These are phyloP conservation scores for Diplodia intermedia DNA, from an alignment of 2,329 filamentous ascomycete species.

Conservation along the genomic window DNA sequence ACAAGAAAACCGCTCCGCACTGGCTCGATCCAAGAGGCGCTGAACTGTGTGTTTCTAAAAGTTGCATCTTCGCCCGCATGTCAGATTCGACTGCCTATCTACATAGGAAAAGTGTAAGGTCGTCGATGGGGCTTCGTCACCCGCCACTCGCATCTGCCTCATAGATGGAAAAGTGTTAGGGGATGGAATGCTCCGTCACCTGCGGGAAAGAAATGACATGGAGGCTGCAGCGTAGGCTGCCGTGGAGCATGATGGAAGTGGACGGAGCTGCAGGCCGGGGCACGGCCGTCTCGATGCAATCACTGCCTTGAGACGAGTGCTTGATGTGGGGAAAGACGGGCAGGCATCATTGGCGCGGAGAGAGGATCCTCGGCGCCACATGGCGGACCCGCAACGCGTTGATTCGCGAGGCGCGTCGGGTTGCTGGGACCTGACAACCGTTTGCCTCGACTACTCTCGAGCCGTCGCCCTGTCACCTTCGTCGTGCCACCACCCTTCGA, in stretches of 20 bases:
- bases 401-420: slow-evolving; percentile 22
- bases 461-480: slow-evolving; percentile 21
- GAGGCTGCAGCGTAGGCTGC: not conserved
- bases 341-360: slow-evolving; percentile 24
- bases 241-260: not conserved
- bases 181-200: too few relatives aligned
- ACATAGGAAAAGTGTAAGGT: too few relatives aligned
- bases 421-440: slow-evolving; percentile 29
- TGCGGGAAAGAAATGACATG: not conserved
- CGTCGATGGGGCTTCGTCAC: too few relatives aligned
- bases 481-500: slow-evolving; percentile 15
- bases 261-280: not conserved
- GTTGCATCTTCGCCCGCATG: too few relatives aligned
- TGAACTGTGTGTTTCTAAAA: too few relatives aligned
- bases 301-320: slow-evolving; percentile 9
- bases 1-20: too few relatives aligned
- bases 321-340: slow-evolving; percentile 17
- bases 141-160: too few relatives aligned
- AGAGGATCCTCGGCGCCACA: slow-evolving; percentile 21
- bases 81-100: too few relatives aligned
- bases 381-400: slow-evolving; percentile 19
- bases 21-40: too few relatives aligned
- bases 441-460: slow-evolving; percentile 19
- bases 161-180: too few relatives aligned
- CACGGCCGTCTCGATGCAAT: slow-evolving; percentile 9